phyloP scores from a whole-genome alignment of 2,329 filamentous ascomycete species.

The Dactylellina drechsleri region DNA sequence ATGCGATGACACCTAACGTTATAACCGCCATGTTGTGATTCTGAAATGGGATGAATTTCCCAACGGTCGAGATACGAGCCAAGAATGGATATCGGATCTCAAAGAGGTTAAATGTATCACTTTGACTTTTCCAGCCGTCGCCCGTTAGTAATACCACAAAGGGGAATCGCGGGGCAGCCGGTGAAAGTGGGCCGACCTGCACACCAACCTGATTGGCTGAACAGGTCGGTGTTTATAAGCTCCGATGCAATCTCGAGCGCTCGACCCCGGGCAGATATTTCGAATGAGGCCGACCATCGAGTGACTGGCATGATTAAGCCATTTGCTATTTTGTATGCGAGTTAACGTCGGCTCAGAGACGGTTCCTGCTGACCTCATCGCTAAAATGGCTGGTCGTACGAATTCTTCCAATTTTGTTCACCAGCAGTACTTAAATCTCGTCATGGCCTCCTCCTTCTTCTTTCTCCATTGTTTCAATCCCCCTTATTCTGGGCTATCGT shows the following conservation, averaged over 20 bases:
- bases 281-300: constrained; percentile 26
- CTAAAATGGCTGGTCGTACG: constrained; percentile 10
- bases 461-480: too few species aligned
- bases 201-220: constrained; percentile 14
- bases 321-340: too few species aligned
- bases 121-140: not conserved
- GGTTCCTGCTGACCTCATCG: constrained; percentile 27
- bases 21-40: too few species aligned
- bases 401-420: not conserved
- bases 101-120: not conserved
- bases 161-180: constrained; percentile 3
- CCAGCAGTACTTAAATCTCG: not conserved
- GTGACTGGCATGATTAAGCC: too few species aligned
- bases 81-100: not conserved
- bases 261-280: too few species aligned
- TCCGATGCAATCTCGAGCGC: constrained; percentile 15
- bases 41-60: too few species aligned
- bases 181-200: constrained; percentile 25
- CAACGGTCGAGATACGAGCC: too few species aligned
- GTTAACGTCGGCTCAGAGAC: not conserved
- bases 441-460: not conserved
- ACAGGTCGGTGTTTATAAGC: constrained; percentile 31
- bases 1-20: too few species aligned
- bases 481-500: too few species aligned
- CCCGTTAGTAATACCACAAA: not conserved